A percentile compares a stretch with the other conserved stretches of the same genome.
These are phyloP conservation scores for Puccinia horiana DNA, from an alignment of 1,284 basidiomycete genomes.

Conservation along the genomic window DNA sequence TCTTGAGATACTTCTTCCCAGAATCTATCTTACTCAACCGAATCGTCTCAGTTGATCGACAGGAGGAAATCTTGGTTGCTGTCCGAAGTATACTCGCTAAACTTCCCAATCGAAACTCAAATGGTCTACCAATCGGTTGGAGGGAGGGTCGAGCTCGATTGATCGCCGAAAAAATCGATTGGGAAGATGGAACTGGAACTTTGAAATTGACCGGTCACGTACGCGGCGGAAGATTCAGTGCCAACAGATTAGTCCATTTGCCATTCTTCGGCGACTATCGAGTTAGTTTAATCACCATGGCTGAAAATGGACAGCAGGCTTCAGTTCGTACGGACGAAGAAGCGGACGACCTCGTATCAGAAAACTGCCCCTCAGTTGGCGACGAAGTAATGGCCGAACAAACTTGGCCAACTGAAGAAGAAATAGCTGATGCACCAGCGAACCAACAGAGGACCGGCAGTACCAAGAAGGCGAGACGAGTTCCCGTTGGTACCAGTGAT, in stretches of 20 bases:
- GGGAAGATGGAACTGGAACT: conserved; percentile 61
- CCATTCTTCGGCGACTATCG: conserved; percentile 87
- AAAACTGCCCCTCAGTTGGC: conserved; percentile 68
- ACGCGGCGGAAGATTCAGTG: conserved; percentile 75
- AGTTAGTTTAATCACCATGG: conserved; percentile 68
- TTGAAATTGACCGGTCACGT: conserved; percentile 80
- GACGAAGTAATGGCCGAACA: conserved; percentile 91
- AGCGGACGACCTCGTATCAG: conserved; percentile 84
- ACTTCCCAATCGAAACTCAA: conserved; percentile 63
- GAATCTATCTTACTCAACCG: conserved; percentile 61
- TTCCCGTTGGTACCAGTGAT: conserved; percentile 62
- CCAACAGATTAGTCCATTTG: conserved; percentile 83
- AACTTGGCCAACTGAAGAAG: conserved; percentile 98
- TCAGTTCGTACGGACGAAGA: conserved; percentile 66
- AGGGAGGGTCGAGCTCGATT: conserved; percentile 60
- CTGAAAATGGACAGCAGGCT: neutral
- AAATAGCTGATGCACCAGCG: conserved; percentile 68
- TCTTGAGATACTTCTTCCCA: conserved; percentile 92
- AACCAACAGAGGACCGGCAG: conserved; percentile 59
- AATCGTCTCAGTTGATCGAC: conserved; percentile 14
- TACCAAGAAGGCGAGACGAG: conserved; percentile 16
- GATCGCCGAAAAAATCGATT: conserved; percentile 54
- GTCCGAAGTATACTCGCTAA: conserved; percentile 61
- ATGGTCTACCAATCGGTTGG: conserved; percentile 78
- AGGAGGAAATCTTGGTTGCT: conserved; percentile 70